phyloP scores from a whole-genome alignment of 108 stramenopile species.

The Fistulifera pelliculosa region DNA sequence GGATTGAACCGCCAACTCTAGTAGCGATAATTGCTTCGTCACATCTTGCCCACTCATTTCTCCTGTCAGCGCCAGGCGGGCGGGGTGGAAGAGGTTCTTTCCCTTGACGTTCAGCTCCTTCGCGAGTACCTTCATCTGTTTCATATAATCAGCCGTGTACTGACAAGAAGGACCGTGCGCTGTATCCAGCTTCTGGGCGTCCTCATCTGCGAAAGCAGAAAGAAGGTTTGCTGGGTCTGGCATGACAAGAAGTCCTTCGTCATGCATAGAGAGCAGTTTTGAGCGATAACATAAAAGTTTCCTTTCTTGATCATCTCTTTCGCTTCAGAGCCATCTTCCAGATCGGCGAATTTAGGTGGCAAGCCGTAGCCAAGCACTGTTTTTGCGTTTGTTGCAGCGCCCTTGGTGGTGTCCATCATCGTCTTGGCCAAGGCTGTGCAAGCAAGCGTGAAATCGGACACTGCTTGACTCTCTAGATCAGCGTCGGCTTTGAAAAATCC shows the following conservation, averaged over 20 bases:
- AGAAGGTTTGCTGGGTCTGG: constrained; percentile 47
- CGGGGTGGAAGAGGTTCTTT: constrained; percentile 91
- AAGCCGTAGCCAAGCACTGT: constrained; percentile 75
- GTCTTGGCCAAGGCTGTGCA: constrained; percentile 79
- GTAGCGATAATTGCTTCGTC: constrained; percentile 82
- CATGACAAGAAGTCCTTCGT: constrained; percentile 44
- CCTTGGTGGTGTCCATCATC: constrained; percentile 87
- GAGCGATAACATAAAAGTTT: constrained; percentile 66
- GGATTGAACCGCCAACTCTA: constrained; percentile 52
- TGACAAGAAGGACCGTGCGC: constrained; percentile 44
- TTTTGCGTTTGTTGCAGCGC: constrained; percentile 76
- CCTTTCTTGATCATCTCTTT: constrained; percentile 68
- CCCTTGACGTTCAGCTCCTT: constrained; percentile 83
- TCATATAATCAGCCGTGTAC: constrained; percentile 64
- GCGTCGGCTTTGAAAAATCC: constrained; percentile 36
- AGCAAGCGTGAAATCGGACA: constrained; percentile 51
- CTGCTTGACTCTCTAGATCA: constrained; percentile 17
- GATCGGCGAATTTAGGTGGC: constrained; percentile 46
- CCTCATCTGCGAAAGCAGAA: constrained; percentile 67
- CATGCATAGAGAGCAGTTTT: constrained; percentile 40
- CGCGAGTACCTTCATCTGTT: constrained; percentile 74
- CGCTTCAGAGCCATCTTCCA: constrained; percentile 53
- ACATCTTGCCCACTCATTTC: constrained; percentile 97
- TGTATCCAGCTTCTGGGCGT: constrained; percentile 26
- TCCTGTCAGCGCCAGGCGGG: constrained; percentile 87